These are phyloP conservation scores for Salix exigua DNA, from an alignment of 345 rosid genomes.

Conservation along the genomic window DNA sequence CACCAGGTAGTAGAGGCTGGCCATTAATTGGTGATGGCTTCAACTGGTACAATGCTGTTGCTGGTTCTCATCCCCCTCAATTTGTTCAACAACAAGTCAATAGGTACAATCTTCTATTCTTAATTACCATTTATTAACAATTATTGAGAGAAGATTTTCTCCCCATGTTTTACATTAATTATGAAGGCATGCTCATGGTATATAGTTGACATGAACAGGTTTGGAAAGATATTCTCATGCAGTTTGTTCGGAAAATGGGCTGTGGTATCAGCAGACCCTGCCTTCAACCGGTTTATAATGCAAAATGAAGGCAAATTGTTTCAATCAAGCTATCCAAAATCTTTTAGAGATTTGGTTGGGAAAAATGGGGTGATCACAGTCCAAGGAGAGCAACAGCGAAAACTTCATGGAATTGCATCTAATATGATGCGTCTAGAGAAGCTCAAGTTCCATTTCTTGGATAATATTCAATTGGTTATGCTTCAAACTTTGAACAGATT, in stretches of 20 bases:
- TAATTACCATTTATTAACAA: not conserved
- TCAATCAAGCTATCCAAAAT: slow-evolving; percentile 80
- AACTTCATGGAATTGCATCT: slow-evolving; percentile 74
- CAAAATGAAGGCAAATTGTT: slow-evolving; percentile 77
- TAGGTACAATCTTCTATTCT: slow-evolving; percentile 30
- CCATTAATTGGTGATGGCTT: slow-evolving; percentile 70
- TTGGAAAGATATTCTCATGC: slow-evolving; percentile 75
- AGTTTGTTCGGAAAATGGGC: slow-evolving; percentile 71
- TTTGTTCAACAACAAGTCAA: slow-evolving; percentile 61
- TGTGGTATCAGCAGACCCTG: slow-evolving; percentile 71
- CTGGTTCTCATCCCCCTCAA: slow-evolving; percentile 68
- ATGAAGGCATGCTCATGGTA: not conserved
- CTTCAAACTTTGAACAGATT: slow-evolving; percentile 37
- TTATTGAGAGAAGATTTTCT: not conserved
- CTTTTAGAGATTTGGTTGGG: slow-evolving; percentile 80
- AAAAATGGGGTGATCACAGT: slow-evolving; percentile 75
- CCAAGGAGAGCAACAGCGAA: slow-evolving; percentile 75
- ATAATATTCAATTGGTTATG: slow-evolving; percentile 59
- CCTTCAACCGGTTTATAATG: slow-evolving; percentile 66
- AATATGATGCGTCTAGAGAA: slow-evolving; percentile 71
- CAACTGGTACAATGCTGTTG: slow-evolving; percentile 72
- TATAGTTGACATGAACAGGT: slow-evolving; percentile 28
- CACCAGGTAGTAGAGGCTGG: slow-evolving; percentile 81
- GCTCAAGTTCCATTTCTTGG: slow-evolving; percentile 63
- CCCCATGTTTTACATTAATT: not conserved